phyloP scores from a whole-genome alignment of 225 moss, liverwort and hornwort species.

The Antitrichia curtipendula region DNA sequence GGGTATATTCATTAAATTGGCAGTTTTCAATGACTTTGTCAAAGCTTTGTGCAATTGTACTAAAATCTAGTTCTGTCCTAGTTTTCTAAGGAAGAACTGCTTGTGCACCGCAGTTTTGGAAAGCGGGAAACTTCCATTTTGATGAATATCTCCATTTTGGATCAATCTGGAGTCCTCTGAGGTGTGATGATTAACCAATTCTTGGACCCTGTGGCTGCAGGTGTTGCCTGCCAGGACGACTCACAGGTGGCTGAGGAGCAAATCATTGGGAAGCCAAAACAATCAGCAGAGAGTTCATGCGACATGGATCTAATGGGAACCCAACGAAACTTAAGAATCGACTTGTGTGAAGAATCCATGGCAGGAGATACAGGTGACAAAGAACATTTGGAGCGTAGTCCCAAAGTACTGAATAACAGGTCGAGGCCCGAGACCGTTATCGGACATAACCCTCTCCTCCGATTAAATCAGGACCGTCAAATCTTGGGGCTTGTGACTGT shows the following conservation, averaged over 20 bases:
- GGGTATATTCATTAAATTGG: not conserved
- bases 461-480: not conserved
- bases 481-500: not conserved
- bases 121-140: not conserved
- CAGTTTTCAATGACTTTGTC: not conserved
- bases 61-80: not conserved
- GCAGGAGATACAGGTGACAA: not conserved
- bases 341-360: not conserved
- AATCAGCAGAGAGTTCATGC: not conserved
- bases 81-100: not conserved
- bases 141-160: not conserved
- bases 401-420: not conserved
- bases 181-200: not conserved
- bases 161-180: not conserved
- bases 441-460: not conserved
- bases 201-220: conserved; percentile 17
- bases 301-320: not conserved
- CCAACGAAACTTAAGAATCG: not conserved
- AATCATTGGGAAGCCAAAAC: not conserved
- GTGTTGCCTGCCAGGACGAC: not conserved
- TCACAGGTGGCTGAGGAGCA: not conserved
- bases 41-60: not conserved
- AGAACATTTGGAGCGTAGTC: not conserved
- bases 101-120: not conserved
- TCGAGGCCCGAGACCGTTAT: not conserved